Base-by-base conservation (phyloP, 1,139 yeast genomes). In the Lodderomyces jiufengensis region DNA sequence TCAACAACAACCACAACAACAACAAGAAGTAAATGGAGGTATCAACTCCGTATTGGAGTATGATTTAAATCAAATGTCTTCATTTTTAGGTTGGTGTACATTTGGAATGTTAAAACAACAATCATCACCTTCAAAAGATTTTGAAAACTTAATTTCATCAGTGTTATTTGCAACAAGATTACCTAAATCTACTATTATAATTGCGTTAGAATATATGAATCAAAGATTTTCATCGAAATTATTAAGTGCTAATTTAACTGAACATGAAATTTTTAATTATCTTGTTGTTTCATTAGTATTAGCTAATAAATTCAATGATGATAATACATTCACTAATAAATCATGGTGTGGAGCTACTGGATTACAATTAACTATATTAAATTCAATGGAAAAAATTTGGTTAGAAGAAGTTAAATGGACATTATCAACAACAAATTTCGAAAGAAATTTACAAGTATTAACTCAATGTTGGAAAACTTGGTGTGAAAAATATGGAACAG, bases 271-370 rank as follows among this genome's bases (percentile, higher is more conserved):
- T 39, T 85, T 83, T 50, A 71, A 77, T 45, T 72, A 76, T 52
- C 66, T 87, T 38, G 80, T 84, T 32, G 73, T 84, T 22, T 74
- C 95, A 1, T 70, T 92, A 32, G 76, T 92, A 27, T 69, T 92
- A 45, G 95, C 97, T 31, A 92, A 92, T 66, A 92, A 92, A 62
- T 86, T 88, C 58, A 88, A 90, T 55, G 97, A 92, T 59, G 98
- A 92, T 64, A 88, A 90, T 62, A 92, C 97, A 18, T 92, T 92
- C 54, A 88, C 95, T 43, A 92, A 90, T 63, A 80, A 80, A 54
- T 87, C 96, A 8, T 92, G 98, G 98, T 76, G 88, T 32, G 92
- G 88, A 39, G 97, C 97, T 15, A 85, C 97, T 10, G 95, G 95
- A 18, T 72, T 92, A 45, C 64, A 76, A 11, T 70, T 86, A 37